Conservation (phyloP, 2,329 filamentous ascomycete genomes). For the Daldinia eschscholtzii region DNA sequence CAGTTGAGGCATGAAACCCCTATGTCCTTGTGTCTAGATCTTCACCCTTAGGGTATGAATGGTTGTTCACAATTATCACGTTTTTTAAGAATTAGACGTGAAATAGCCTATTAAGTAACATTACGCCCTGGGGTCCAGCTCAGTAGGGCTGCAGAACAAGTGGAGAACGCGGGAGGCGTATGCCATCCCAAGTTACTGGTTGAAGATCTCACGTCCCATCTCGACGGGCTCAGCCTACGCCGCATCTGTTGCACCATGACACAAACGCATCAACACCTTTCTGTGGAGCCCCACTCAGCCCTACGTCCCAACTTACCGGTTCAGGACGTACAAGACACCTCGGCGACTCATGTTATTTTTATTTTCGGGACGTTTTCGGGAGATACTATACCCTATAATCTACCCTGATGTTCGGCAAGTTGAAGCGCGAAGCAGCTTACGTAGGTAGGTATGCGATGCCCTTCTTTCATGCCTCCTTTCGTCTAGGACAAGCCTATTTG, state of each 20-base stretch:
- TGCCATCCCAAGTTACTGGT: slow-evolving; percentile 22
- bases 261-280: not conserved
- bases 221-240: slow-evolving; percentile 11
- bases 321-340: not conserved
- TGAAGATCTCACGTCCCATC: slow-evolving; percentile 7
- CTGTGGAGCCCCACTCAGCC: slow-evolving; percentile 17
- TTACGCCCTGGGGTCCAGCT: slow-evolving; percentile 19
- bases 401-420: not conserved
- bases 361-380: slow-evolving; percentile 14
- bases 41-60: slow-evolving; percentile 11
- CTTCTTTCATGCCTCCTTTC: slow-evolving; percentile 8
- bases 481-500: slow-evolving; percentile 6
- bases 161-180: slow-evolving; percentile 9
- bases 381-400: slow-evolving; percentile 16
- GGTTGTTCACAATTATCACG: slow-evolving; percentile 10
- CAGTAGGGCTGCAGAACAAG: slow-evolving; percentile 33
- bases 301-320: slow-evolving; percentile 12
- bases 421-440: slow-evolving; percentile 15
- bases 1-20: not conserved
- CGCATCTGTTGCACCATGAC: not conserved
- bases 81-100: slow-evolving; percentile 17
- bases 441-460: slow-evolving; percentile 9
- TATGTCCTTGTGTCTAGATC: not conserved
- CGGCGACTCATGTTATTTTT: slow-evolving; percentile 28
- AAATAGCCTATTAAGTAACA: slow-evolving; percentile 37